Base-by-base conservation (phyloP, 331 rosid species). In the Phaseolus coccineus region DNA sequence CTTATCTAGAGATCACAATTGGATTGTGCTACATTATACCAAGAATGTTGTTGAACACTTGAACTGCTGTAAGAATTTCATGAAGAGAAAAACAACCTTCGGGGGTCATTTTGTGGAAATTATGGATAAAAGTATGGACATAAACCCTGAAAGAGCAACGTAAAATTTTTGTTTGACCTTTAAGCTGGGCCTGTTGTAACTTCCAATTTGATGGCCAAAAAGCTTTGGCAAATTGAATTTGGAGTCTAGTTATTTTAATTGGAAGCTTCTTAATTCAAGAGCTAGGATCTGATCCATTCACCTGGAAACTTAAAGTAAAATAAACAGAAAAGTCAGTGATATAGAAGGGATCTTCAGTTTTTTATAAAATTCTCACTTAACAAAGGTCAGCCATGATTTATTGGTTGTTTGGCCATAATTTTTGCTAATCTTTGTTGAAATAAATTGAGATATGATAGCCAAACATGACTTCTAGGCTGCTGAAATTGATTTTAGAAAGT, bases 271-370 rank as follows among this genome's bases (percentile, higher is more conserved):
- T 11, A 44, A 46, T 46, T 46, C 51, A 12, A 8, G 51, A 46
- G 51, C 51, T 46, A 10, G 14, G 51, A 46, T 46, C 51, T 12
- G 51, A 11, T 12, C 51, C 5, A 46, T 63, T 65, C 51, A 19
- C 64, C 39, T 73, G 68, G 31, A 62, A 74, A 56, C 1, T 58
- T 39, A 30, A 46, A 75, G 1, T 70, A 57, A 30, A 75, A 14
- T 48, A 57, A 78, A 30, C 59, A 44, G 52, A 57, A 48, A 78
- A 57, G 40, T 44, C 14, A 2, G 62, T 56, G 42, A 44, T 51
- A 78, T 58, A 52, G 55, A 71, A 71, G 69, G 31, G 11, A 64
- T 72, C 39, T 27, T 37, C 14, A 53, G 66, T 39, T 71, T 62
- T 53, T 52, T 15, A 27, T 51, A 33, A 37, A 25, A 19, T 37